Base-by-base conservation (phyloP, 225 moss, liverwort and hornwort species). In the Anthoceros angustus region DNA sequence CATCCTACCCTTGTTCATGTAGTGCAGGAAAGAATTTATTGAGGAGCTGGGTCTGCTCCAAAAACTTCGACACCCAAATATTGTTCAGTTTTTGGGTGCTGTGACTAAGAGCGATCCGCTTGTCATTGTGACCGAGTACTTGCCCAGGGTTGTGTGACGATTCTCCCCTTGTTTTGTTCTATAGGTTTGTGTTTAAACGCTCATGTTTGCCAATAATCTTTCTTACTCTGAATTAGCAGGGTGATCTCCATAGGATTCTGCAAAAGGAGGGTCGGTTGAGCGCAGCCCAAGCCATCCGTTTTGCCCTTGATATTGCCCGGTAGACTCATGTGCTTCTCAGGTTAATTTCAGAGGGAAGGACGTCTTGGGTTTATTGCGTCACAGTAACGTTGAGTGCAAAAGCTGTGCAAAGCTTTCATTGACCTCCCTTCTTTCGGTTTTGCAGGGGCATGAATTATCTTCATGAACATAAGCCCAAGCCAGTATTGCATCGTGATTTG, bases 251-350 rank as follows among this genome's bases (percentile, higher is more conserved):
- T 69, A 77, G 74, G 0, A 46, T 85, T 9, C 50, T 90, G 61
- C 66, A 64, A 18, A 77, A 67, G 65, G 69, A 12, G 25, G 79
- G 79, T 61, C 75, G 75, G 42, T 68, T 87, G 41, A 42, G 70
- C 45, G 70, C 81, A 10, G 77, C 67, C 67, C 76, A 70, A 42
- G 84, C 85, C 45, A 63, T 85, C 55, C 62, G 64, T 42, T 87
- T 78, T 68, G 86, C 89, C 16, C 82, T 90, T 26, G 87, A 90
- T 69, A 82, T 90, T 72, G 83, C 89, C 70, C 76, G 85, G 89
- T 85, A 74, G 39, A 66, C 62, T 62, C 15, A 60, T 39, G 8
- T 69, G 26, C 11, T 39, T 21, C 12, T 38, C 41, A 66, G 15
- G 40, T 42, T 66, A 16, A 5, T 66, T 23, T 39, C 32, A 42